Evolutionary conservation across 345 rosid genomes (phyloP).

Genomic region (Citrus sp.): DNA sequence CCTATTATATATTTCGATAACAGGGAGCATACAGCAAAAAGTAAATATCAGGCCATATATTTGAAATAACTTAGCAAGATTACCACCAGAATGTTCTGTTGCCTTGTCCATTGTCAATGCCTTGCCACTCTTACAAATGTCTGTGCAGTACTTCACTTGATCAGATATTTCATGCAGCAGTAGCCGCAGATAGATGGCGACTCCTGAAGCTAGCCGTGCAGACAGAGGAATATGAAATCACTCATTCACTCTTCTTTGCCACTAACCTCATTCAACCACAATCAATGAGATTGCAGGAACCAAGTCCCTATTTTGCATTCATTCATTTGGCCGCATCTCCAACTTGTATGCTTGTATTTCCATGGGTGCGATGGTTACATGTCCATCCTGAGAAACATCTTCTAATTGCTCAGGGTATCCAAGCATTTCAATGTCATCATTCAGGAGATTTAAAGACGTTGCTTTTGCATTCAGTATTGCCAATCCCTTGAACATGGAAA

Average conservation of each 20-base stretch:
- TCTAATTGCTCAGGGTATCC: conserved; percentile 63
- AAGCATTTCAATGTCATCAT: conserved; percentile 68
- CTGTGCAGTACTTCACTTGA: neutral
- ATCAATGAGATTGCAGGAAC: neutral
- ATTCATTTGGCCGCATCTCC: conserved; percentile 55
- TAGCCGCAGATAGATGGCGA: neutral
- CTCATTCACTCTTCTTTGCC: conserved; percentile 5
- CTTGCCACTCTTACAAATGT: neutral
- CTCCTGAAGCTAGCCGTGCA: neutral
- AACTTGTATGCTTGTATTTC: conserved; percentile 94
- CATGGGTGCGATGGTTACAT: conserved; percentile 70
- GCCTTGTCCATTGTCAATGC: neutral
- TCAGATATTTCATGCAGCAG: neutral
- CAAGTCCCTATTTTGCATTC: conserved; percentile 7
- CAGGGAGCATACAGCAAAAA: neutral
- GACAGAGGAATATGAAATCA: neutral
- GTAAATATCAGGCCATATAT: neutral
- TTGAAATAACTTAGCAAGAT: neutral
- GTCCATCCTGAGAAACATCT: conserved; percentile 63
- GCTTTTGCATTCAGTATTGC: conserved; percentile 55
- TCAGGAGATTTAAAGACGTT: conserved; percentile 87
- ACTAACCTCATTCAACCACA: neutral
- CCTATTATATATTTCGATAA: neutral
- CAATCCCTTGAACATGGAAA: conserved; percentile 71
- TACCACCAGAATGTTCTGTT: neutral